A percentile compares a stretch with the other conserved stretches of the same genome.
Evolutionary conservation across 2,329 filamentous ascomycete species (phyloP).

Genomic region (Remersonia thermophila): DNA sequence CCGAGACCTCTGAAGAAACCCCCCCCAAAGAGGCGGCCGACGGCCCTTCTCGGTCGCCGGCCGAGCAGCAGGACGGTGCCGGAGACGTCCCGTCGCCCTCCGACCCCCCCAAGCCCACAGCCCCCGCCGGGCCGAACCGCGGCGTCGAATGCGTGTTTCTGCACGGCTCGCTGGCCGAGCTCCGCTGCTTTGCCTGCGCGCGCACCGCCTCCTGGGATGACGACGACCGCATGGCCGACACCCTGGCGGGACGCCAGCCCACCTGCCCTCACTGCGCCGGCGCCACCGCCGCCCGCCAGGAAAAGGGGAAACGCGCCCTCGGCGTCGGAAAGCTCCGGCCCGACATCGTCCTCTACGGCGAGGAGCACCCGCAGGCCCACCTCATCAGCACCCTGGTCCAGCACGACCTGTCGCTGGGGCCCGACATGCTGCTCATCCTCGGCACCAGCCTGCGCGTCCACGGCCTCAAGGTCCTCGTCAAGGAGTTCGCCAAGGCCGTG

Average conservation of each 20-base stretch:
- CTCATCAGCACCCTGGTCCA: slow-evolving; percentile 56
- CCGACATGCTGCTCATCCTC: slow-evolving; percentile 56
- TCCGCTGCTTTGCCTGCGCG: slow-evolving; percentile 52
- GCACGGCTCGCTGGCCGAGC: slow-evolving; percentile 53
- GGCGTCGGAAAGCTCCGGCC: slow-evolving; percentile 57
- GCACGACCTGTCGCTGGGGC: slow-evolving; percentile 51
- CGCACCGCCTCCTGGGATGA: slow-evolving; percentile 49
- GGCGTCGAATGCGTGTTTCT: slow-evolving; percentile 58
- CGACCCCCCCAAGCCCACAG: not conserved
- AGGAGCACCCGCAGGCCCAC: slow-evolving; percentile 58
- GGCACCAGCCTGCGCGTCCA: slow-evolving; percentile 62
- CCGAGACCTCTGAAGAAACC: no score
- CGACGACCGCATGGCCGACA: slow-evolving; percentile 39
- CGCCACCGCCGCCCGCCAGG: slow-evolving; percentile 49
- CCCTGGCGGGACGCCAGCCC: slow-evolving; percentile 52
- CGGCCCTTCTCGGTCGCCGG: no score
- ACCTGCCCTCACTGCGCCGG: slow-evolving; percentile 54
- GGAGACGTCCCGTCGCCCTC: not conserved
- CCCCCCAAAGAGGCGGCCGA: no score
- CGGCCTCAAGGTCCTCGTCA: slow-evolving; percentile 57
- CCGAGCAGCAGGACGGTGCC: not conserved
- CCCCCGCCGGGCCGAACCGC: slow-evolving; percentile 20
- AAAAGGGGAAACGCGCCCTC: slow-evolving; percentile 53
- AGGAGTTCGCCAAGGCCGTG: slow-evolving; percentile 59
- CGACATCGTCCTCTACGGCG: slow-evolving; percentile 63